Conservation (phyloP, 2,329 filamentous ascomycete species). For the Nigrograna mackinnonii region DNA sequence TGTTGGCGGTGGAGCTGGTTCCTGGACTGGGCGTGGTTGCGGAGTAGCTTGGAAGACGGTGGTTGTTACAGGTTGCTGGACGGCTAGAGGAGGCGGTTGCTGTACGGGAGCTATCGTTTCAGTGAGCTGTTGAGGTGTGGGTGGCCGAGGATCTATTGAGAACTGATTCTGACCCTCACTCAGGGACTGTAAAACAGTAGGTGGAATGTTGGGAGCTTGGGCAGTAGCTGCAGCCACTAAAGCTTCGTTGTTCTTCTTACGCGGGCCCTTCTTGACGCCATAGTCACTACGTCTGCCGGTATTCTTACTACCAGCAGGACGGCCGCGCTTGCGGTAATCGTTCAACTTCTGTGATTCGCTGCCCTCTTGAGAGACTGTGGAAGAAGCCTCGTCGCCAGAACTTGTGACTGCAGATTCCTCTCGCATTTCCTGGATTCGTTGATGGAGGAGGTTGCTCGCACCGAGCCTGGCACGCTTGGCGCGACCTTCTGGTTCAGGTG, state of each 20-base stretch:
- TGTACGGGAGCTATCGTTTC: neutral
- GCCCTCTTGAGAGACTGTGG: constrained; percentile 26
- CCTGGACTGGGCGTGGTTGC: constrained; percentile 27
- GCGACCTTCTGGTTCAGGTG: constrained; percentile 38
- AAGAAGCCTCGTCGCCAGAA: constrained; percentile 39
- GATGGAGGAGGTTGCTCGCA: constrained; percentile 35
- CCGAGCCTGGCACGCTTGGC: constrained; percentile 30
- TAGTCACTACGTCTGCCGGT: constrained; percentile 49
- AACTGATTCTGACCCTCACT: constrained; percentile 43
- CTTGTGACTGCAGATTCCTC: constrained; percentile 44
- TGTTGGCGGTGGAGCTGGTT: constrained; percentile 12
- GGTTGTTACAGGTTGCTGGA: constrained; percentile 32
- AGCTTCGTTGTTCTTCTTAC: constrained; percentile 37
- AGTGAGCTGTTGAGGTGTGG: constrained; percentile 2
- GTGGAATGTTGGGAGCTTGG: constrained; percentile 25
- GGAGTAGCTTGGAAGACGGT: constrained; percentile 36
- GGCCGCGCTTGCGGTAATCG: constrained; percentile 31
- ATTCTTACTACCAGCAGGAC: constrained; percentile 52
- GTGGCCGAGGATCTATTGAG: constrained; percentile 31
- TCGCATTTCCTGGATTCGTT: constrained; percentile 52
- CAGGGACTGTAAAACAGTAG: constrained; percentile 35
- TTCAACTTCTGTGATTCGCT: constrained; percentile 24
- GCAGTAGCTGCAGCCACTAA: constrained; percentile 21
- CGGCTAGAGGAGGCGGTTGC: constrained; percentile 12
- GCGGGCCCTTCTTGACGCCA: constrained; percentile 54